Percentiles rank a stretch among this genome's conserved stretches.
Conservation (phyloP, 495 filamentous ascomycete genomes). For the Penicillium subrubescens region DNA sequence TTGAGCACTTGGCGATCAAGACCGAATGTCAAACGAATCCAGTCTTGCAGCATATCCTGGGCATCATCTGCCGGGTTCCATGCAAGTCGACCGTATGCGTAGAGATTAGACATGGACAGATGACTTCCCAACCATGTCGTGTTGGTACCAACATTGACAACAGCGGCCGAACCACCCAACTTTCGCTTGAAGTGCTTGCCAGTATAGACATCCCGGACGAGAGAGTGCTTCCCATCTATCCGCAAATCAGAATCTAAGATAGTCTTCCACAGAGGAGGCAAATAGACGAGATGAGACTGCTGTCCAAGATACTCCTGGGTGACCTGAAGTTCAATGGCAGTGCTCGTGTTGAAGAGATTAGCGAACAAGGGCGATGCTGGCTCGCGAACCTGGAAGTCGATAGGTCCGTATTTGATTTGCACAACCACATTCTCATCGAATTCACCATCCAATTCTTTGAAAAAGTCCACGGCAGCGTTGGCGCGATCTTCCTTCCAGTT, state of each 20-base stretch:
- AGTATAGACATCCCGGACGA: constrained; percentile 58
- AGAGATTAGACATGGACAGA: constrained; percentile 71
- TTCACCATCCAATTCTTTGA: constrained; percentile 62
- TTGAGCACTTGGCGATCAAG: constrained; percentile 54
- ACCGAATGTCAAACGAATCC: constrained; percentile 68
- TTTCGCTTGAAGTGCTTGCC: constrained; percentile 60
- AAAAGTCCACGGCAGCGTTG: constrained; percentile 69
- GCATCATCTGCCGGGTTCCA: constrained; percentile 59
- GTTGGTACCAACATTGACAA: constrained; percentile 70
- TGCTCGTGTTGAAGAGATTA: constrained; percentile 58
- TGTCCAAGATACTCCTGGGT: constrained; percentile 74
- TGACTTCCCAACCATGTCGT: constrained; percentile 69
- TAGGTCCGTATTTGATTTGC: constrained; percentile 74
- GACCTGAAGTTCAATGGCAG: constrained; percentile 67
- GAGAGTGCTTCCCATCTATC: constrained; percentile 54
- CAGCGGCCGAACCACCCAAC: constrained; percentile 64
- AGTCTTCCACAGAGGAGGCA: constrained; percentile 67
- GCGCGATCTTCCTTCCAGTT: constrained; percentile 69
- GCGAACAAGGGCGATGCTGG: constrained; percentile 69
- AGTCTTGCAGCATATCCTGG: constrained; percentile 58
- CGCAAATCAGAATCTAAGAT: constrained; percentile 68
- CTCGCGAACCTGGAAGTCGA: constrained; percentile 78
- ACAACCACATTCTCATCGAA: constrained; percentile 72
- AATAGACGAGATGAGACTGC: constrained; percentile 68
- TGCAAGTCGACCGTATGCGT: constrained; percentile 66